phyloP scores from a whole-genome alignment of 1,284 basidiomycete genomes.

The Cryptococcus neoformans region DNA sequence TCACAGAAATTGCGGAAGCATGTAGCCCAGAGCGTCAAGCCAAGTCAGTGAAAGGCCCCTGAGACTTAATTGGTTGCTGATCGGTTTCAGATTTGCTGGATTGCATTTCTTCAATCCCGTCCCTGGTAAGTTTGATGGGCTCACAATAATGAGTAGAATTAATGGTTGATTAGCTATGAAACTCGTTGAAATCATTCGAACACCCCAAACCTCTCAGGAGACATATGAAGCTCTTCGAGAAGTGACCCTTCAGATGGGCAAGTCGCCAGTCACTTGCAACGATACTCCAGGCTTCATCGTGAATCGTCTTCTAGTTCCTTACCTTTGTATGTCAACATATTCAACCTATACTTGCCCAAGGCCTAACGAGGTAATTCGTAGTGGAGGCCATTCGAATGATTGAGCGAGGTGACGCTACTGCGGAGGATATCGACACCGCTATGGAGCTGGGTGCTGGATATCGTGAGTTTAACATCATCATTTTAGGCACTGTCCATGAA shows the following conservation, averaged over 20 bases:
- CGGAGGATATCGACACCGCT: slow-evolving; percentile 58
- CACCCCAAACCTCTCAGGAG: slow-evolving; percentile 52
- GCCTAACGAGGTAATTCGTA: slow-evolving; percentile 5
- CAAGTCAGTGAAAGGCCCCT: slow-evolving; percentile 26
- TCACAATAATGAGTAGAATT: background rate
- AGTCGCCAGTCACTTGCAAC: slow-evolving; percentile 56
- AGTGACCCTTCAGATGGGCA: slow-evolving; percentile 55
- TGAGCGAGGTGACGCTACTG: slow-evolving; percentile 57
- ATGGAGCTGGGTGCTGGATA: slow-evolving; percentile 60
- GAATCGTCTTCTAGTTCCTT: slow-evolving; percentile 56
- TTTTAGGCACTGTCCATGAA: background rate
- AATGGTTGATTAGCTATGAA: slow-evolving; percentile 52
- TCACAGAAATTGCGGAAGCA: slow-evolving; percentile 54
- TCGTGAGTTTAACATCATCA: slow-evolving; percentile 36
- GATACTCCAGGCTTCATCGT: slow-evolving; percentile 59
- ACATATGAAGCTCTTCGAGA: slow-evolving; percentile 52
- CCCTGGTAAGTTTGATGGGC: slow-evolving; percentile 24
- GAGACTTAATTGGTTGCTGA: background rate
- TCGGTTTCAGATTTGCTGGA: slow-evolving; percentile 48
- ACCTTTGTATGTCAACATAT: slow-evolving; percentile 47
- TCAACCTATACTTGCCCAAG: background rate
- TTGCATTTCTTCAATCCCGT: slow-evolving; percentile 57
- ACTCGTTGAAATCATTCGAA: slow-evolving; percentile 57
- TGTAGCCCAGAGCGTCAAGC: slow-evolving; percentile 44
- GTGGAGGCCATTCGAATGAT: slow-evolving; percentile 59